Evolutionary conservation across 345 rosid genomes (phyloP), one percentile per base, ranked within the genome.

Genomic region (Salix caprea): DNA sequence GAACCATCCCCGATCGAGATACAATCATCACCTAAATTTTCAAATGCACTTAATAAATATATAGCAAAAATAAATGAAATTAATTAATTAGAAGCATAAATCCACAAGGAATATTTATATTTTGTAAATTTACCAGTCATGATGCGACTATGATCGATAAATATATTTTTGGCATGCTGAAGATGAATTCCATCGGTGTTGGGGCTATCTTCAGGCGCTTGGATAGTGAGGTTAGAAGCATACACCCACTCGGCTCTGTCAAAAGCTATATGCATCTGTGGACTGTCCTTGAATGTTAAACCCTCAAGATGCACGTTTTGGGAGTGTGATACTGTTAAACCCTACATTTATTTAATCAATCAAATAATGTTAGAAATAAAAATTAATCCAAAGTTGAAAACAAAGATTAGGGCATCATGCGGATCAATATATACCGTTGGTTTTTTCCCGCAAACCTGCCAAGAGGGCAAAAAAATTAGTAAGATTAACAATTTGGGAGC

Each of bases 141-240:
- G 2, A 89, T 85, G 44, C 4, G 11, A 65, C 80, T 72, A 7
- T 74, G 10, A 24, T 58, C 3, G 1, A 89, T 50, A 4, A 6
- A 19, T 56, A 89, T 73, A 60, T 84, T 67, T 13, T 77, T 66
- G 54, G 77, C 78, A 32, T 73, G 81, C 70, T 86, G 86, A 56
- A 88, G 72, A 70, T 88, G 90, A 74, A 90, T 90, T 7, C 93
- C 93, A 46, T 88, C 91, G 4, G 89, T 90, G 79, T 90, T 86
- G 74, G 87, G 93, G 44, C 89, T 88, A 58, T 85, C 8, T 12
- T 71, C 81, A 0, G 86, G 87, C 6, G 91, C 84, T 1, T 16
- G 58, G 68, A 90, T 83, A 67, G 84, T 75, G 60, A 90, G 23
- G 40, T 83, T 62, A 37, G 80, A 37, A 36, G 8, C 84, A 26